Base-by-base conservation (phyloP, 495 filamentous ascomycete genomes). In the Niebla homalea region DNA sequence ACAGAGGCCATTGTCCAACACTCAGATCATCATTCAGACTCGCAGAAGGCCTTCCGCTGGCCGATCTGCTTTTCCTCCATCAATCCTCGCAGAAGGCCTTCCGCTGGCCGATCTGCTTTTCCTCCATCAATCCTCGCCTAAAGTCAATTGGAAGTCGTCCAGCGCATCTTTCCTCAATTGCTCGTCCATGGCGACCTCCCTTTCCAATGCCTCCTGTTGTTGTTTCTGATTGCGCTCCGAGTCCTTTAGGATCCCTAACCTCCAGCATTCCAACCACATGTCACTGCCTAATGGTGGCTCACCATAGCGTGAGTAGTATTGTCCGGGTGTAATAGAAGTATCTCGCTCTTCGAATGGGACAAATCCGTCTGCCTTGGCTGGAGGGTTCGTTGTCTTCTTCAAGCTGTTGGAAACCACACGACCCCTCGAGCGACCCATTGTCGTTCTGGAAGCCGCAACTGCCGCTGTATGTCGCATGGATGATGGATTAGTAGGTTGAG, bases 381-480 rank as follows among this genome's bases (percentile, higher is more conserved):
- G 52, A 2, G 51, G 22, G 19, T 48, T 25, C 16, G 62, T 64
- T 8, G 14, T 22, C 43, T 65, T 64, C 38, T 64, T 62, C 54
- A 78, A 51, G 4, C 58, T 66, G 10, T 70, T 66, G 7, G 81
- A 81, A 14, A 80, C 74, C 15, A 71, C 72, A 15, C 87, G 74
- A 23, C 89, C 87, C 59, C 83, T 85, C 46, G 77, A 79, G 60
- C 89, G 90, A 6, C 88, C 88, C 23, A 95, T 65, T 0, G 89
- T 94, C 42, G 76, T 84, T 46, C 77, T 76, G 12, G 88, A 89
- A 11, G 73, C 76, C n/a, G 67, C 72, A 6, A 69, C 72, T 18
- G 84, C 83, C 6, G 81, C 78, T 4, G 77, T 67, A 56, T 78
- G 67, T 46, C 76, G 72, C 70, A 79, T 71, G 12, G 65, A 63